Base-by-base conservation (phyloP, 2,329 filamentous ascomycete species). In the Microdochium nivale region DNA sequence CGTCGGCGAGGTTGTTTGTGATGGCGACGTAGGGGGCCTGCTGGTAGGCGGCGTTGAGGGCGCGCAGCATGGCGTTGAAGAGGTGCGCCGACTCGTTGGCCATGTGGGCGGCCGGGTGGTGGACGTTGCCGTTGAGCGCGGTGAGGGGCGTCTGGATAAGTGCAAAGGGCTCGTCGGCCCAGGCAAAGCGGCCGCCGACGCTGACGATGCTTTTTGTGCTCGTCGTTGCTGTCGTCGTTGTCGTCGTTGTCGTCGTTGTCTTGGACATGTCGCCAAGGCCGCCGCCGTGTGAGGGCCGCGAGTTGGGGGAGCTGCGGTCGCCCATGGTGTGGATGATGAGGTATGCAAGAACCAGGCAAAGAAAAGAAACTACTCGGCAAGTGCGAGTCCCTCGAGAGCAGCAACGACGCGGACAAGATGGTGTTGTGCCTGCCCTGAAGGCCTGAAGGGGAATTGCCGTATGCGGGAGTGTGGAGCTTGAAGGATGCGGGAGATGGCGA, bases 51-150 rank as follows among this genome's bases (percentile, higher is more conserved):
- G 65, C 60, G 56, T 71, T 71, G 10, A 70, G 59, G 14, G 61
- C 63, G 25, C 68, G 65, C n/a, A 70, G 55, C 54, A 70, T 62
- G 21, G 62, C 58, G 52, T 70, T 71, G 57, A 70, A 67, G 16
- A 63, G 56, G 27, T 65, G 54, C 1, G 61, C 56, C 52, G 69
- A 60, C 49, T 70, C 66, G 48, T 65, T 63, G n/a, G 65, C 66
- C 32, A 66, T 61, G 51, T 65, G 54, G 2, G 59, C 52, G 11
- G 60, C 58, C 14, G 62, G 55, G 47, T 63, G 61, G 10, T 55
- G 54, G 48, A 60, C 50, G 14, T 33, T 47, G 51, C 58, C 58
- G 11, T 33, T 37, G 16, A 59, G 59, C 14, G 54, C 59, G 47
- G 33, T 53, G 13, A 56, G 58, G 11, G 59, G 63, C 1, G 54